Base-by-base conservation (phyloP, 2,329 filamentous ascomycete genomes). In the Nothomitra cinnamomea region DNA sequence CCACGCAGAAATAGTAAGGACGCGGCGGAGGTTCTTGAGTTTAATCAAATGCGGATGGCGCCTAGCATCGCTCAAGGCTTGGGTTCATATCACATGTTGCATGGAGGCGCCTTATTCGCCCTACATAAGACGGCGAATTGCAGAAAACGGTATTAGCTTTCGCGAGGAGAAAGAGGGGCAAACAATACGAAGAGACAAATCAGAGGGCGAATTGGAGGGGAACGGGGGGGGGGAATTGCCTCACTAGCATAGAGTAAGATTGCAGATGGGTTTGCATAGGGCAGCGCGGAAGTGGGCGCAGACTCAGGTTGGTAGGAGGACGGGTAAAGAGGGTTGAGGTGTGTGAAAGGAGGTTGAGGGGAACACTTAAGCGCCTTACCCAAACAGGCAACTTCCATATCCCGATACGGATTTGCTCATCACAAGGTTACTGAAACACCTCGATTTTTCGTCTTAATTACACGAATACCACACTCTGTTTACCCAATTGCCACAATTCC, bases 111-210 rank as follows among this genome's bases (percentile, higher is more conserved):
- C n/a, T n/a, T n/a, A n/a, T n/a, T n/a, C n/a, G n/a, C n/a, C n/a
- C n/a, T n/a, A n/a, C n/a, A n/a, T n/a, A n/a, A n/a, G n/a, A n/a
- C n/a, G n/a, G n/a, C n/a, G n/a, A n/a, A n/a, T n/a, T n/a, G n/a
- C n/a, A n/a, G n/a, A n/a, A 47, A 24, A 47, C 43, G 28, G 43
- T 21, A 45, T 45, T 45, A 45, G 42, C 42, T 7, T 45, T 45
- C 6, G 42, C 42, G 28, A 10, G 43, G 43, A 47, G 43, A 47
- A 47, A 47, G 43, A 47, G 43, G 17, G 43, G 13, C 43, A 24
- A 47, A 47, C 43, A 13, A 43, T 43, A 43, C 41, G 17, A 43
- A 43, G 41, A 43, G 17, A 47, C 12, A 15, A 47, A 47, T 25
- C 22, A 10, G 43, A 47, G 43, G 21, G 21, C 21, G 13, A 47